Conservation (phyloP, 306 rosid species). For the Malus sylvestris region DNA sequence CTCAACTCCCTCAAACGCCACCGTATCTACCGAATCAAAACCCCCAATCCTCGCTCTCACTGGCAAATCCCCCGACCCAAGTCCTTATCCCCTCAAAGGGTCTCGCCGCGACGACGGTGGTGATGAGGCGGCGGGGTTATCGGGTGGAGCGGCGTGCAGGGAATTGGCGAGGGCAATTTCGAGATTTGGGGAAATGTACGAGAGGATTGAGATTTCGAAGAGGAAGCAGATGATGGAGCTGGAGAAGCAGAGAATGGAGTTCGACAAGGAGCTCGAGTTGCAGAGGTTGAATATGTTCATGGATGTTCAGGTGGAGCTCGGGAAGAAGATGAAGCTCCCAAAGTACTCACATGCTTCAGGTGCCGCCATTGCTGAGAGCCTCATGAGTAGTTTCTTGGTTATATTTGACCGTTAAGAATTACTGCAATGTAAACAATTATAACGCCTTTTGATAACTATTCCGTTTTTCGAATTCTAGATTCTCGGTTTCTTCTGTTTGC, state of each 20-base stretch:
- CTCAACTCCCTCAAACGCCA: background rate
- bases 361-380: background rate
- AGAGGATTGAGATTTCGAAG: constrained; percentile 37
- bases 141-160: constrained; percentile 28
- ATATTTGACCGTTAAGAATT: background rate
- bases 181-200: constrained; percentile 43
- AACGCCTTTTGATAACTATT: background rate
- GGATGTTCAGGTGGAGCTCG: constrained; percentile 38
- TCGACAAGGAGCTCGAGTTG: constrained; percentile 38
- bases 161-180: constrained; percentile 42
- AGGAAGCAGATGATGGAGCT: constrained; percentile 37
- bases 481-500: background rate
- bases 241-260: constrained; percentile 50
- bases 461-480: too few species aligned
- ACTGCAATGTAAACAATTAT: too few species aligned
- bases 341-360: constrained; percentile 18
- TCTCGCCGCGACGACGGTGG: constrained; percentile 12
- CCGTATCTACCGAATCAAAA: constrained; percentile 2
- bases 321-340: constrained; percentile 29
- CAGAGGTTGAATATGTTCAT: constrained; percentile 43
- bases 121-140: constrained; percentile 17
- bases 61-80: constrained; percentile 8
- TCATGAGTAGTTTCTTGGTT: background rate
- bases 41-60: constrained; percentile 10
- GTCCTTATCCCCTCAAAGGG: background rate